Evolutionary conservation across 1,284 basidiomycete species (phyloP), one percentile per base, ranked within the genome.

Genomic region (Grifola frondosa): DNA sequence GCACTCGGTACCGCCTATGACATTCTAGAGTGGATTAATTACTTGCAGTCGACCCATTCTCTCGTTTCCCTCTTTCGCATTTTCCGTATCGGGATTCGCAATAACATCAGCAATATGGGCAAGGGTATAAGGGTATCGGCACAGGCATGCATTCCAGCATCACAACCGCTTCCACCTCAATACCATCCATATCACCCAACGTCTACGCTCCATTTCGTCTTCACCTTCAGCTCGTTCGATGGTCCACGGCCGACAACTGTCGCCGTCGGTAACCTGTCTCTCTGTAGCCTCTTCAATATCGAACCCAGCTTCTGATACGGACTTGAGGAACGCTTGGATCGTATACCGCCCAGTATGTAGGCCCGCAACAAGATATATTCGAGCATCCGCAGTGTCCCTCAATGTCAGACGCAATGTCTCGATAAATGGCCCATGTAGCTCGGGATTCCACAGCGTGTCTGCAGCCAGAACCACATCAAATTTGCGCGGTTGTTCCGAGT

Each of bases 391-490:
- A 8, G 65, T 59, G 37, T 60, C 71, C 37, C 64, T 67, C 25
- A 88, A 67, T 13, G 75, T 74, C 48, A 53, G 42, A 30, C 62
- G 60, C 6, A 88, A 64, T 3, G 80, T 75, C 5, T 72, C 56
- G 23, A 84, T 62, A 40, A 88, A 79, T 8, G 69, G 50, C 0
- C 37, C 46, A 52, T 88, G 85, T 5, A 73, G 51, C 19, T 78
- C 76, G 3, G 81, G 61, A 54, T 88, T 84, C 87, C 85, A 88
- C 2, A 89, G 64, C 19, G 84, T 88, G 56, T 89, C 87, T 8
- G 86, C 81, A 0, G 84, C 84, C 12, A 88, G 53, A 21, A 89
- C 65, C 25, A 84, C 46, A 53, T 88, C 84, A 53, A 84, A 87
- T n/a, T n/a, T n/a, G n/a, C n/a, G n/a, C n/a, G n/a, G n/a, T n/a